Percentiles rank a stretch among this genome's conserved stretches.
Evolutionary conservation across 495 filamentous ascomycete genomes (phyloP).

Genomic region (Talaromyces liani): DNA sequence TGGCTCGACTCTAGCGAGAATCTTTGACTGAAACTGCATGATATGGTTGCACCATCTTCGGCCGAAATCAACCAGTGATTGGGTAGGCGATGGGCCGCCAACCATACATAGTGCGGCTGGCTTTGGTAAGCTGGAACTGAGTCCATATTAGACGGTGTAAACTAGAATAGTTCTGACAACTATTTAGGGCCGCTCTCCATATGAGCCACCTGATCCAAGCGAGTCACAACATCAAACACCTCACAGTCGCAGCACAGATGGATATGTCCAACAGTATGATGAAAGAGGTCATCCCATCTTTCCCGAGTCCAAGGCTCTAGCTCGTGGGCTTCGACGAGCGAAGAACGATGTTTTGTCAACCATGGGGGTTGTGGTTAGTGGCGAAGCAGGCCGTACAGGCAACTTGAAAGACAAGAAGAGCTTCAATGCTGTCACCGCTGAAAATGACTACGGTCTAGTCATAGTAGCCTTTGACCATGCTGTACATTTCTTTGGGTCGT

Average conservation of each 20-base stretch:
- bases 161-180: slow-evolving; percentile 9
- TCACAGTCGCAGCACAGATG: slow-evolving; percentile 29
- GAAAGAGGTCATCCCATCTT: slow-evolving; percentile 63
- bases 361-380: slow-evolving; percentile 44
- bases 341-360: slow-evolving; percentile 53
- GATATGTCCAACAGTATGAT: slow-evolving; percentile 59
- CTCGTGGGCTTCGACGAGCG: slow-evolving; percentile 38
- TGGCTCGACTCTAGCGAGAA: background rate
- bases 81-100: slow-evolving; percentile 37
- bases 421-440: slow-evolving; percentile 34
- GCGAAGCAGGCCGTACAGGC: slow-evolving; percentile 29
- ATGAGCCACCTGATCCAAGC: slow-evolving; percentile 47
- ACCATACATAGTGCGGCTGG: slow-evolving; percentile 43
- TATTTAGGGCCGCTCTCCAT: slow-evolving; percentile 63
- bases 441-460: slow-evolving; percentile 44
- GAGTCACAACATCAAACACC: slow-evolving; percentile 15
- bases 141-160: background rate
- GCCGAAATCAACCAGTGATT: background rate
- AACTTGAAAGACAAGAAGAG: slow-evolving; percentile 33
- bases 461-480: slow-evolving; percentile 36
- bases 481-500: slow-evolving; percentile 33
- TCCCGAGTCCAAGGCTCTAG: slow-evolving; percentile 39
- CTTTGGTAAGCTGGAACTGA: slow-evolving; percentile 38
- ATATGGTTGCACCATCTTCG: background rate
- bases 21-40: background rate